Evolutionary conservation across 768 basidiomycete species (phyloP).

Genomic region (Pseudohyphozyma bogoriensis): DNA sequence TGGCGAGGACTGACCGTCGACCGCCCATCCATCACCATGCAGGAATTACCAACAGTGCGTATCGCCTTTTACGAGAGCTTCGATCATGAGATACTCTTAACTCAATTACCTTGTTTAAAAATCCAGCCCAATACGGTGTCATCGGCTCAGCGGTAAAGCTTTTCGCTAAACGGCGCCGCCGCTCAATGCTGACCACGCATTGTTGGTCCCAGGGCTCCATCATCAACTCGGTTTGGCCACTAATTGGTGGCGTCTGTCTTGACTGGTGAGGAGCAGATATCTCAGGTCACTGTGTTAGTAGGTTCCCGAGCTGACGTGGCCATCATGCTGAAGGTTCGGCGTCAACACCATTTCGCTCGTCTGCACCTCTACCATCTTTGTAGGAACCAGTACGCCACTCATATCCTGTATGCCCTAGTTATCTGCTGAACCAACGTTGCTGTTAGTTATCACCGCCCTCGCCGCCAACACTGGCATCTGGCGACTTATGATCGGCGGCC

Average conservation of each 20-base stretch:
- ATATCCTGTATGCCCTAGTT: background rate
- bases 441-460: background rate
- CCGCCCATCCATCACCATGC: no score
- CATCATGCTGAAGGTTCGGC: background rate
- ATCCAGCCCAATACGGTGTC: slow-evolving; percentile 1
- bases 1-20: no score
- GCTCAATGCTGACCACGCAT: no score
- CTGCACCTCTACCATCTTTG: background rate
- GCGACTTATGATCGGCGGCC: background rate
- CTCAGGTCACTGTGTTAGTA: no score
- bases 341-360: background rate
- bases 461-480: background rate
- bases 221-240: background rate
- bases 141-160: background rate
- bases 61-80: no score
- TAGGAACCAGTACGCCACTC: background rate
- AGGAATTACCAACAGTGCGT: no score
- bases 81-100: no score
- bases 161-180: no score
- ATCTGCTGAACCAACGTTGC: background rate
- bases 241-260: background rate
- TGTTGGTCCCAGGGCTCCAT: background rate
- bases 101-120: no score
- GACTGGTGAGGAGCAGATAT: background rate
- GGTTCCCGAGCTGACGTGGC: no score